These are phyloP conservation scores for Penicillium daleae DNA, from an alignment of 495 filamentous ascomycete genomes.

Conservation along the genomic window DNA sequence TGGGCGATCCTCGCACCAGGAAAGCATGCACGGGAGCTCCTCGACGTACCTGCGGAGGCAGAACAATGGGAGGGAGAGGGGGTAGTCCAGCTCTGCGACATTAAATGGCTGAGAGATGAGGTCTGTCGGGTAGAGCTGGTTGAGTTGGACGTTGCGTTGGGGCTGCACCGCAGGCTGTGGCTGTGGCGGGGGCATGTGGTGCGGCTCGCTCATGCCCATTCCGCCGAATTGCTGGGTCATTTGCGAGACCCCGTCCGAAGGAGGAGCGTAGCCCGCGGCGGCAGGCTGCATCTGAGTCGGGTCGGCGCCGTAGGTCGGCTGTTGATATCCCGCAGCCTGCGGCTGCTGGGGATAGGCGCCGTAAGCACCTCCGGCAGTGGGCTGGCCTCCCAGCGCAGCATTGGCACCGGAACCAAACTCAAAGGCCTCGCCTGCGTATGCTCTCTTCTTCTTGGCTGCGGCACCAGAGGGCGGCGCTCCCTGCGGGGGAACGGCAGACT, in stretches of 20 bases:
- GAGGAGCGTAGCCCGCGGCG: conserved; percentile 64
- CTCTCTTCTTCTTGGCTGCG: conserved; percentile 81
- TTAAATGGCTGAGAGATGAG: conserved; percentile 91
- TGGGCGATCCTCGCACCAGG: background rate
- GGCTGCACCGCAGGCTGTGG: conserved; percentile 52
- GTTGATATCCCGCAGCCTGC: conserved; percentile 54
- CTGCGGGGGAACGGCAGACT: conserved; percentile 34
- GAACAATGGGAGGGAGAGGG: conserved; percentile 85
- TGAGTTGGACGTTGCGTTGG: conserved; percentile 64
- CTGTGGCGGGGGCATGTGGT: conserved; percentile 57
- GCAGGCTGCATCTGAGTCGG: conserved; percentile 56
- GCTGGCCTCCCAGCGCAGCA: conserved; percentile 66
- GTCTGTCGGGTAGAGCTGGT: conserved; percentile 90
- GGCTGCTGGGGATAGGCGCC: conserved; percentile 63
- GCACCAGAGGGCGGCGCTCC: conserved; percentile 38
- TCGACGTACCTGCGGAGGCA: conserved; percentile 84
- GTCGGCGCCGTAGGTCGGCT: conserved; percentile 57
- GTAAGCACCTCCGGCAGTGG: conserved; percentile 54
- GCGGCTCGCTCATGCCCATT: conserved; percentile 71
- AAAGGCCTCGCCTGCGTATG: conserved; percentile 92
- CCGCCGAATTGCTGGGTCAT: conserved; percentile 83
- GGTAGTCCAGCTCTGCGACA: conserved; percentile 86
- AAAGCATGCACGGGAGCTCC: background rate
- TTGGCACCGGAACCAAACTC: conserved; percentile 92
- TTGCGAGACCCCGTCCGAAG: conserved; percentile 61